phyloP scores from a whole-genome alignment of 768 basidiomycete species.

The Boletus tomentosulus region DNA sequence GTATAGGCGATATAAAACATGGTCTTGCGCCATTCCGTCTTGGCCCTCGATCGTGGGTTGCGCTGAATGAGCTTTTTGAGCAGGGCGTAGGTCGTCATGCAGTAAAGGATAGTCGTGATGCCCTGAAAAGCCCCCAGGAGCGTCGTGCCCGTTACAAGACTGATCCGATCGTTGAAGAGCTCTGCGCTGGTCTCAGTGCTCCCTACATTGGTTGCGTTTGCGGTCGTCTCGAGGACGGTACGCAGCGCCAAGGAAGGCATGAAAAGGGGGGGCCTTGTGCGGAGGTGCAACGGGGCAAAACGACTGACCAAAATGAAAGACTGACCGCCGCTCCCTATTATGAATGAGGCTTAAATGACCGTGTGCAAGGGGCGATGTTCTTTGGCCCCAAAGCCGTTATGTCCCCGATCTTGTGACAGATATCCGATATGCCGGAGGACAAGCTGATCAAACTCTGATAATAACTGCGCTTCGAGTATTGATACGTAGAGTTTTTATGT shows the following conservation, averaged over 20 bases:
- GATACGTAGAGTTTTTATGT: too few relatives aligned
- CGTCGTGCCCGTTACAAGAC: constrained; percentile 24
- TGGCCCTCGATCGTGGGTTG: not conserved
- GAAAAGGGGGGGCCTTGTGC: constrained; percentile 1
- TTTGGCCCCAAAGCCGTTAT: not conserved
- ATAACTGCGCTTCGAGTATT: constrained; percentile 6
- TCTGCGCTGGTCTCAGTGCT: not conserved
- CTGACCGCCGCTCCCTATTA: constrained; percentile 8
- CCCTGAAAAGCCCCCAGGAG: constrained; percentile 21
- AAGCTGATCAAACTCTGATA: constrained; percentile 21
- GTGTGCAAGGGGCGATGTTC: constrained; percentile 13
- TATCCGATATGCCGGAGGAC: not conserved
- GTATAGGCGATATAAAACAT: constrained; percentile 28
- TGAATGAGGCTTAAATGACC: constrained; percentile 22
- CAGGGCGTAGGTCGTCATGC: constrained; percentile 14
- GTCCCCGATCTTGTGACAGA: not conserved
- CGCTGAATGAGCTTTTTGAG: constrained; percentile 18
- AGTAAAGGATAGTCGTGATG: constrained; percentile 18
- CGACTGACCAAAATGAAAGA: constrained; percentile 12
- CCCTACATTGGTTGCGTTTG: constrained; percentile 6
- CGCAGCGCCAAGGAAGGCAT: constrained; percentile 3
- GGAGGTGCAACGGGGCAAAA: constrained; percentile 7
- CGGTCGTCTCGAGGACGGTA: constrained; percentile 4
- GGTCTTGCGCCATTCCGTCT: constrained; percentile 14
- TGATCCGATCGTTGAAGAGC: constrained; percentile 22